Base-by-base conservation (phyloP, 2,329 filamentous ascomycete species). In the Penicillium sp. region DNA sequence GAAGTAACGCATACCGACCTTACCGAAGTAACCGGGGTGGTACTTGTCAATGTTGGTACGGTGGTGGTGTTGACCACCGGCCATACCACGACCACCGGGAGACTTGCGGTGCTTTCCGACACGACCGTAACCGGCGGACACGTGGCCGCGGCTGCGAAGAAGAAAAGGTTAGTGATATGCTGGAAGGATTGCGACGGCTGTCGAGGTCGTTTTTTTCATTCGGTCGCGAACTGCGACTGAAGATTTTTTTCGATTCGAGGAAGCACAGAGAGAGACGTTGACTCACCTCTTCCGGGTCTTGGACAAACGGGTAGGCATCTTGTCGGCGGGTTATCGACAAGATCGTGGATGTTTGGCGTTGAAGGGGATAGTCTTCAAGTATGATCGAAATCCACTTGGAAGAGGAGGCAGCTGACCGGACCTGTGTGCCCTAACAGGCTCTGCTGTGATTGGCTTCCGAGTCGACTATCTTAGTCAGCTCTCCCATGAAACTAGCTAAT, bases 11-110 rank as follows among this genome's bases (percentile, higher is more conserved):
- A 93, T 93, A 82, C 89, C 89, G 70, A 93, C 90, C 84, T 97
- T 96, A 82, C 91, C 91, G 81, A 97, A 97, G 90, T 97, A 97
- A 91, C 94, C 94, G 62, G 93, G 92, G 77, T 96, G 90, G 88
- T 93, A 92, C 82, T 93, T 92, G 79, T 90, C 88, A 73, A 92
- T 82, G 83, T 95, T 96, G 75, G 90, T 96, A 69, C 90, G 82
- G 87, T 95, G 91, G 83, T 99, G 94, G 85, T 99, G 94, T 83
- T 97, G 91, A 86, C 92, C 93, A 95, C 94, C 93, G 78, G 94
- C 94, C 82, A 90, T 90, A 87, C 86, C 85, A 76, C 85, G 85
- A 83, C 84, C 86, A 85, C 86, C 85, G 74, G 86, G 86, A 73
- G 87, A 83, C 88, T 99, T 97, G 77, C 94, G 85, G 89, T 97